A percentile compares a stretch with the other conserved stretches of the same genome.
Conservation (phyloP, 495 filamentous ascomycete species). For the Parachaetomium inaequale region DNA sequence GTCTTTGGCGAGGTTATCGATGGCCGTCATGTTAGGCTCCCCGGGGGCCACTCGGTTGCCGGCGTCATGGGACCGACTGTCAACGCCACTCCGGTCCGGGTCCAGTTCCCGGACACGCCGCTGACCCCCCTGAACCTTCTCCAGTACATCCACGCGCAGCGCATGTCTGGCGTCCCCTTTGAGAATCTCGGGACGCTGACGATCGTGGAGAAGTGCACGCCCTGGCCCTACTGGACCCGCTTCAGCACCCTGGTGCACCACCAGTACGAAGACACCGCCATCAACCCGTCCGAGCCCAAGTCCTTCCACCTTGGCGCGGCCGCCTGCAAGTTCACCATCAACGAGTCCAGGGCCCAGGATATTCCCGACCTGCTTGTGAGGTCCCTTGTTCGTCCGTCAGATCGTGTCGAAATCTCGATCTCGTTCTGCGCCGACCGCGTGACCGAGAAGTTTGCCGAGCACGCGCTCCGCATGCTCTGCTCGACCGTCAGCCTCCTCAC, state of each 20-base stretch:
- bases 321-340: conserved; percentile 37
- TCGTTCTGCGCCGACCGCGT: conserved; percentile 43
- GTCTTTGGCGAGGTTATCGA: conserved; percentile 49
- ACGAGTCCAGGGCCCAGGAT: conserved; percentile 39
- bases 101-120: conserved; percentile 39
- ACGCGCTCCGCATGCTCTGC: conserved; percentile 42
- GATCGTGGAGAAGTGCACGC: conserved; percentile 46
- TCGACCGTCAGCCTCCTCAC: conserved; percentile 41
- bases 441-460: conserved; percentile 37
- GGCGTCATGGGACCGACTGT: conserved; percentile 45
- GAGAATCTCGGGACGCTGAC: conserved; percentile 43
- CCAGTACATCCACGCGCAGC: conserved; percentile 40
- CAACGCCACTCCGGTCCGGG: conserved; percentile 45
- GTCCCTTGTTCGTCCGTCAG: conserved; percentile 32
- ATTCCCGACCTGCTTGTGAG: conserved; percentile 42
- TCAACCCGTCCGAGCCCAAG: conserved; percentile 32
- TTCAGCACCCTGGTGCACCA: conserved; percentile 47
- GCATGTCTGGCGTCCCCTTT: conserved; percentile 38
- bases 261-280: conserved; percentile 36
- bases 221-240: conserved; percentile 49
- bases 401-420: conserved; percentile 38
- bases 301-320: conserved; percentile 41
- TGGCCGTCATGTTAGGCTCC: conserved; percentile 44
- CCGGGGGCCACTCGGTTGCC: conserved; percentile 33
- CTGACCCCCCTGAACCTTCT: conserved; percentile 43